Base-by-base conservation (phyloP, 176 grass and related monocot genomes). In the Bothriochloa decipiens region DNA sequence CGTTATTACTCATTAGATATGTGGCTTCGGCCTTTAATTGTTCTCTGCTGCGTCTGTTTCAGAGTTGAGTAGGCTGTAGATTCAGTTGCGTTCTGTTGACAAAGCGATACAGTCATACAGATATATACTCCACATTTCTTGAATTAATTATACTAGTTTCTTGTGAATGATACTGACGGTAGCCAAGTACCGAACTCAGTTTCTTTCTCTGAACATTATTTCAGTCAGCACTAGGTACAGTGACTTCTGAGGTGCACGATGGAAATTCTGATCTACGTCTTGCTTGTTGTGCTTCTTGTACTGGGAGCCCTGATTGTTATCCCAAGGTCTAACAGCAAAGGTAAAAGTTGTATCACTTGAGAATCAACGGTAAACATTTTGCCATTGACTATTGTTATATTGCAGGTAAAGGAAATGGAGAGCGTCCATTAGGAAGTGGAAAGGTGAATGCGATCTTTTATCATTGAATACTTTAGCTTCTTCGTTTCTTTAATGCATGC, bases 291-390 rank as follows among this genome's bases (percentile, higher is more conserved):
- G 37, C 87, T 95, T 88, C 37, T 98, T 85, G 79, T 78, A 25
- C 33, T 95, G 15, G 92, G 90, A 81, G 76, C 71, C 20, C n/a
- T 95, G 29, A 88, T 88, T 83, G 32, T 93, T 80, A 82, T 95
- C 47, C 89, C 92, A 57, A 88, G 78, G 86, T 90, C 95, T 26
- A 77, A 88, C 7, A 53, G 26, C 42, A 91, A 75, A 93, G 95
- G 95, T 88, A 91, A 72, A 66, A 15, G 32, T 50, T 49, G 3
- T 45, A 49, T 66, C 39, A n/a, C 25, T 45, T 11, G 14, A 41
- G 45, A 57, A 66, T n/a, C 29, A 52, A 58, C 11, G 29, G 16
- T 35, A 28, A 65, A 11, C 42, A 33, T 43, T 43, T 46, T 70
- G 9, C 12, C 5, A 7, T 50, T 55, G 22, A 67, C 2, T 61